Conservation (phyloP, 352 stramenopile genomes). For the Pythium myriotylum region DNA sequence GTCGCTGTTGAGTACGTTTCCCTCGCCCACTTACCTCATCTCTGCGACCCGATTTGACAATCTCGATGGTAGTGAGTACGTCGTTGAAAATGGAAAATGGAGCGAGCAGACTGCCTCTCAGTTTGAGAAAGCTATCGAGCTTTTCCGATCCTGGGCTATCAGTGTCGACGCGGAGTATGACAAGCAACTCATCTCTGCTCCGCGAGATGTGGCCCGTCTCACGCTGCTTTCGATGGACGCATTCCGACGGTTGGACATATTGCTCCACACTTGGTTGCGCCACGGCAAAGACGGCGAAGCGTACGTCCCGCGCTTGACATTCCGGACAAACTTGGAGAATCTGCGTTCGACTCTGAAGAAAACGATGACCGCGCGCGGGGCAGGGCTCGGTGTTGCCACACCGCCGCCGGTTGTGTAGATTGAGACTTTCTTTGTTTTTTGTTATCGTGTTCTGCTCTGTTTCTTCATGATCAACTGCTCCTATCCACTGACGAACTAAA, state of each 20-base stretch:
- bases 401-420: slow-evolving; percentile 1
- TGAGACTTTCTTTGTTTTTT: slow-evolving; percentile 9
- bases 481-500: too few species aligned
- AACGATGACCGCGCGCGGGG: slow-evolving; percentile 25
- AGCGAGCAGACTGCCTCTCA: slow-evolving; percentile 44
- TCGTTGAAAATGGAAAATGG: slow-evolving; percentile 46
- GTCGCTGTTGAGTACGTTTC: slow-evolving; percentile 59
- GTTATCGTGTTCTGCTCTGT: slow-evolving; percentile 1
- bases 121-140: slow-evolving; percentile 52
- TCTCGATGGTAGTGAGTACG: slow-evolving; percentile 33
- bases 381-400: neutral
- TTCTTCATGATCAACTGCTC: neutral
- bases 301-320: slow-evolving; percentile 10
- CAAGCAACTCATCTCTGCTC: slow-evolving; percentile 19
- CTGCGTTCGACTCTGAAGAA: slow-evolving; percentile 23
- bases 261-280: slow-evolving; percentile 39
- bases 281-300: slow-evolving; percentile 26
- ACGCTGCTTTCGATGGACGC: slow-evolving; percentile 21
- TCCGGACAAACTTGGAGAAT: slow-evolving; percentile 31
- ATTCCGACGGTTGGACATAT: slow-evolving; percentile 44
- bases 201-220: slow-evolving; percentile 15
- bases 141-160: slow-evolving; percentile 49
- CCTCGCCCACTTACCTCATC: too few species aligned
- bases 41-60: too few species aligned
- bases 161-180: slow-evolving; percentile 62